A percentile compares a stretch with the other conserved stretches of the same genome.
These are phyloP conservation scores for Amesomyces nigricolor DNA, from an alignment of 2,329 filamentous ascomycete species.

Conservation along the genomic window DNA sequence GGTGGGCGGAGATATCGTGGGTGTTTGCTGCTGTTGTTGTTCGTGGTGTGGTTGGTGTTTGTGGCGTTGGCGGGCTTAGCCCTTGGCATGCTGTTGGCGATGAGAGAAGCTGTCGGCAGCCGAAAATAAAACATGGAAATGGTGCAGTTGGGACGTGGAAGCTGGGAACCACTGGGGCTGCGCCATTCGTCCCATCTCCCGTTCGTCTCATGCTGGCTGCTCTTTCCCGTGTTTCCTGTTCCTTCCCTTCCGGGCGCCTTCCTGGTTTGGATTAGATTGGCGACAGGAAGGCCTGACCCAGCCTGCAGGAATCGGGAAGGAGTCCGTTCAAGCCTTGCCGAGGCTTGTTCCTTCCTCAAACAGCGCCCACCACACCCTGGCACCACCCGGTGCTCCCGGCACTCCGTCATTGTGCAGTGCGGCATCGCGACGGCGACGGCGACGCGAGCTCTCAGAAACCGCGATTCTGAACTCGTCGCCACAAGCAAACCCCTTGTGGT, in stretches of 20 bases:
- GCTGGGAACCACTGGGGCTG: too few relatives aligned
- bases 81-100: too few relatives aligned
- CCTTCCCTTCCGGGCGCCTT: slow-evolving; percentile 4
- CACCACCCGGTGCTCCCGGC: too few relatives aligned
- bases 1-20: background rate
- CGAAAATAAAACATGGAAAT: background rate
- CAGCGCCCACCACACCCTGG: background rate
- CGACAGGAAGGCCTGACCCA: background rate
- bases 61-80: too few relatives aligned
- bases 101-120: too few relatives aligned
- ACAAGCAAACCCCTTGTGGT: slow-evolving; percentile 23
- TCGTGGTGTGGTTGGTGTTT: too few relatives aligned
- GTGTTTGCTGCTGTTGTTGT: too few relatives aligned
- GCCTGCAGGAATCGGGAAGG: slow-evolving; percentile 3
- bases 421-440: too few relatives aligned
- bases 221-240: too few relatives aligned
- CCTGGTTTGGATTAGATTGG: slow-evolving; percentile 11
- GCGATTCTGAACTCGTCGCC: background rate
- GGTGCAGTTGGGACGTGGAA: background rate
- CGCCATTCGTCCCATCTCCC: background rate
- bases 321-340: background rate
- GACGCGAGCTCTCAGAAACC: background rate
- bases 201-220: background rate
- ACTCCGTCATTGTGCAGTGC: too few relatives aligned
- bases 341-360: background rate